phyloP scores from a whole-genome alignment of 73 alveolate species.

The Tetrahymena elliotti region DNA sequence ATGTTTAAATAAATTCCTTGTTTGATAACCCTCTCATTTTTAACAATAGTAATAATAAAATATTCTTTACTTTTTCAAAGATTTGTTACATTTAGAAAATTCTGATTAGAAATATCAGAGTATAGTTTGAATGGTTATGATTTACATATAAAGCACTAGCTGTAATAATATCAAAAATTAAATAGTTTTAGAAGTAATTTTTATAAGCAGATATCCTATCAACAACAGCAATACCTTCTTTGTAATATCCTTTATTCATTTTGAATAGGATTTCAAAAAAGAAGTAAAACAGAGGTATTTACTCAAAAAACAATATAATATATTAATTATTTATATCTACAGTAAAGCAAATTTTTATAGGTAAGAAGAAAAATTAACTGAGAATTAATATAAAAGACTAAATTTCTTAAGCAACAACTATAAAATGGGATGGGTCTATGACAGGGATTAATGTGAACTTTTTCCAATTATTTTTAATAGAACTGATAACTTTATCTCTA shows the following conservation, averaged over 20 bases:
- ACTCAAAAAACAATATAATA: not conserved
- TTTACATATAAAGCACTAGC: not conserved
- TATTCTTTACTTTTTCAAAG: not conserved
- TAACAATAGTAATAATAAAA: too few relatives aligned
- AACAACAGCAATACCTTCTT: not conserved
- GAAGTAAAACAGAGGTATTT: not conserved
- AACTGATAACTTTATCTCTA: not conserved
- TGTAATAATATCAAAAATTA: not conserved
- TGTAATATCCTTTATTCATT: not conserved
- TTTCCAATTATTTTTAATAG: not conserved
- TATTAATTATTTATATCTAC: not conserved
- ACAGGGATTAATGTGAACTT: not conserved
- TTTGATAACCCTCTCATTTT: too few relatives aligned
- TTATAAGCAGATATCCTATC: not conserved
- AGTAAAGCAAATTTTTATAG: not conserved
- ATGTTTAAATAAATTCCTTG: too few relatives aligned
- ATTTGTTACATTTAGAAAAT: not conserved
- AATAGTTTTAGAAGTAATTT: not conserved
- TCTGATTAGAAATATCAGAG: not conserved
- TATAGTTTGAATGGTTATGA: not conserved
- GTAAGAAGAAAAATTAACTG: not conserved
- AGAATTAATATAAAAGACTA: not conserved
- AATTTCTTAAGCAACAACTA: not conserved
- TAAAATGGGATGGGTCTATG: not conserved
- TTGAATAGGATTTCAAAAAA: not conserved